Base-by-base conservation (phyloP, 768 basidiomycete genomes). In the Suillus luteus region DNA sequence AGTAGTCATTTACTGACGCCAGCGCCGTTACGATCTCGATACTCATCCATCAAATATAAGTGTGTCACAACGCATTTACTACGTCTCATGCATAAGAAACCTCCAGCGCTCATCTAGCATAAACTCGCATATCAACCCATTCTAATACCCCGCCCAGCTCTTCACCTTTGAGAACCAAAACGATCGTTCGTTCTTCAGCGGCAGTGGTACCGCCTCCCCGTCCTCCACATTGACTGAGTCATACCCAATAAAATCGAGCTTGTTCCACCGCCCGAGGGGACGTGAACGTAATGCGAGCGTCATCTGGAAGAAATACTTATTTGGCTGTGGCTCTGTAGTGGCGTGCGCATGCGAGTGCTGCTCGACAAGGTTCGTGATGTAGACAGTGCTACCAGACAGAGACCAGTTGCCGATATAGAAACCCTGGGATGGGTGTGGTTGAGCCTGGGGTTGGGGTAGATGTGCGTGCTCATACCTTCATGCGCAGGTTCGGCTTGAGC, bases 81-180 rank as follows among this genome's bases (percentile, higher is more conserved):
- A 1, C 11, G 19, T 19, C 51, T 33, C 17, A 5, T 19, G 31
- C 19, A 54, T 33, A 9, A 22, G 22, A 17, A 55, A 35, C 37
- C 6, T 57, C 9, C 7, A 24, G 22, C 0, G 24, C 15, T 57
- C 38, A 17, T 40, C 37, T 38, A 57, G 10, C 10, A 17, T 31
- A 27, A 35, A 12, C 33, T 22, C 64, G 35, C 22, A 37, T 11
- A 31, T 33, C 22, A 24, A 37, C 33, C 35, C 35, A 55, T 57
- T 33, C 54, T 69, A 72, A 62, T 64, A 73, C 24, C 69, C 71
- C 64, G 71, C 59, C 71, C 88, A 93, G 48, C 90, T 93, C 72
- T 83, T 82, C 68, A 95, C 92, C 76, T 91, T 95, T 48, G 93
- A 95, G 77, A 97, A 97, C 88, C 91, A 95, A 74, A 93, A 96